phyloP scores from a whole-genome alignment of 179 eudicot species.

The Beta lomatogona region DNA sequence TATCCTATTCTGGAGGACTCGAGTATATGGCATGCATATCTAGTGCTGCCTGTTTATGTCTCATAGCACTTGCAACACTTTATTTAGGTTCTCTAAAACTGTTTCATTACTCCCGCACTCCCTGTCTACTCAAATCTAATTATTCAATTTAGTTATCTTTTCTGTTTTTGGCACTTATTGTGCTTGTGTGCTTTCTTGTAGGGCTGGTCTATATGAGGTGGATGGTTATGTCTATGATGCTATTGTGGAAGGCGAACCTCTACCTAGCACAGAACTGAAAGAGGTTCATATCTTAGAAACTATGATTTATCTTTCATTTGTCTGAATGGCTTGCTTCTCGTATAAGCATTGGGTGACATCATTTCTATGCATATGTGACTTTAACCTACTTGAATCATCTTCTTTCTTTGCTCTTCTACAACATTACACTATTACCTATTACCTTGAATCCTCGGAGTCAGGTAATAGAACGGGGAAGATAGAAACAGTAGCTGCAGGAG shows the following conservation, averaged over 20 bases:
- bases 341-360: not conserved
- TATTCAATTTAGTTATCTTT: not conserved
- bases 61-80: not conserved
- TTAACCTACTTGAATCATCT: not conserved
- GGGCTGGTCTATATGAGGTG: slow-evolving; percentile 95
- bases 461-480: no score
- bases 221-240: no score
- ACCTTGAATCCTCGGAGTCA: no score
- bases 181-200: slow-evolving; percentile 36
- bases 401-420: not conserved
- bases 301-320: no score
- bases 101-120: not conserved
- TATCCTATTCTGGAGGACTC: slow-evolving; percentile 3
- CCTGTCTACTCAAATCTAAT: not conserved
- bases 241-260: no score
- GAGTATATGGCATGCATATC: not conserved
- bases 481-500: no score
- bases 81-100: not conserved
- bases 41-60: not conserved
- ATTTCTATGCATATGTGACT: slow-evolving; percentile 1
- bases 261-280: no score
- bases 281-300: no score
- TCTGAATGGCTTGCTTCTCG: no score
- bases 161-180: not conserved
- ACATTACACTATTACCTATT: not conserved